Percentiles rank a stretch among this genome's conserved stretches.
phyloP scores from a whole-genome alignment of 768 basidiomycete species.

The Crassisporium funariophilum region DNA sequence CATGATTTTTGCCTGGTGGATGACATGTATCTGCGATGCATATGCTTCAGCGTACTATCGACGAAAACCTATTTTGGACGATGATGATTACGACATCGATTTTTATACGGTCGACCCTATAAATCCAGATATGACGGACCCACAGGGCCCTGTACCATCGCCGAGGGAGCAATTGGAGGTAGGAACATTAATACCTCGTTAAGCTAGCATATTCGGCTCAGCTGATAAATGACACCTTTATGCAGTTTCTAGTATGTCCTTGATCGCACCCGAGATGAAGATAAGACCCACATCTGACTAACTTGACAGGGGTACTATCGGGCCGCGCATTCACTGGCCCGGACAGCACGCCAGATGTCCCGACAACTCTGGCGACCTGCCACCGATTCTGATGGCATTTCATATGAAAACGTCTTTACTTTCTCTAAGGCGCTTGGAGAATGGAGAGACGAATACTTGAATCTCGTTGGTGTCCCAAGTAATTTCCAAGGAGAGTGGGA shows the following conservation, averaged over 20 bases:
- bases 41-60: conserved; percentile 84
- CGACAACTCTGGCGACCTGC: conserved; percentile 79
- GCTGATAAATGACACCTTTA: conserved; percentile 16
- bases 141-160: conserved; percentile 51
- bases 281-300: background rate
- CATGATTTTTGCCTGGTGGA: conserved; percentile 95
- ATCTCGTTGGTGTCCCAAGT: conserved; percentile 81
- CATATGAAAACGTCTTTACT: conserved; percentile 59
- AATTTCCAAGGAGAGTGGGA: conserved; percentile 89
- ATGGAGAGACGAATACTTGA: conserved; percentile 80
- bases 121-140: conserved; percentile 47
- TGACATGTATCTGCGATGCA: conserved; percentile 84
- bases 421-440: conserved; percentile 59
- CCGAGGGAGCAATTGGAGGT: conserved; percentile 84
- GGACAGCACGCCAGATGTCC: conserved; percentile 81
- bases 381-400: conserved; percentile 77
- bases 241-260: conserved; percentile 67
- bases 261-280: background rate
- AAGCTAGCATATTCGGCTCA: conserved; percentile 5
- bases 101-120: conserved; percentile 78
- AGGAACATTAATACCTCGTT: conserved; percentile 18
- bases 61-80: conserved; percentile 82
- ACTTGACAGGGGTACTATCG: conserved; percentile 74
- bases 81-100: conserved; percentile 89
- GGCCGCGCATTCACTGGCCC: conserved; percentile 81